Evolutionary conservation across 2,329 filamentous ascomycete species (phyloP), one percentile per base, ranked within the genome.

Genomic region (Chalaropsis ovoidea): DNA sequence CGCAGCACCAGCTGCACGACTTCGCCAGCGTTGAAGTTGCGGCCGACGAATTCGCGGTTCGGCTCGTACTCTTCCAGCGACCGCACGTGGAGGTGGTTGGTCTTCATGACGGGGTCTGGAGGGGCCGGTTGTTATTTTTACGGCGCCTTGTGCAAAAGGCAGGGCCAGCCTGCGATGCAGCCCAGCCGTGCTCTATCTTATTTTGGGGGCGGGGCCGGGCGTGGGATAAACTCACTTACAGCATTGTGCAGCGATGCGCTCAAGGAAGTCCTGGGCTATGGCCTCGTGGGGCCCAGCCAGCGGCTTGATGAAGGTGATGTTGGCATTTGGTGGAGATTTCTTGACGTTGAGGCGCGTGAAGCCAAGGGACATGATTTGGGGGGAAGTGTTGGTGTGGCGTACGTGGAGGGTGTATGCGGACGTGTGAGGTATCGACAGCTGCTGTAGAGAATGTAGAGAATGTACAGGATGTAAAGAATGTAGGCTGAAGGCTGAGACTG

Each of bases 1-100:
- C 86, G 87, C 31, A 95, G 81, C 0, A 95, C 90, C 0, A 95
- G 81, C 75, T 95, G 90, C 62, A 95, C 84, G 43, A 93, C 86
- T 73, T 95, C 90, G 42, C 90, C 91, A 7, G 87, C 88, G 70
- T 95, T 95, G 79, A 95, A 95, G 73, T 95, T 95, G 65, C 90
- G 87, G 2, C 90, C 90, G 49, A 90, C 85, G 71, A 95, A 95
- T 74, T 95, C 89, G 52, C 77, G 77, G 71, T 95, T 95, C 1
- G 87, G 85, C 65, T 87, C 85, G 72, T 89, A 90, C 72, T 95
- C 90, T 74, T 95, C 90, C 0, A 95, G 79, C 1, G 86, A 82
- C 73, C 68, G 47, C 13, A 89, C 82, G 35, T 80, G 81, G 27
- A 90, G 77, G 71, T 83, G 77, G 69, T 89, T 77, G 52, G 83